Conservation (phyloP, 2,329 filamentous ascomycete genomes). For the Zelopaecilomyces penicillatus region DNA sequence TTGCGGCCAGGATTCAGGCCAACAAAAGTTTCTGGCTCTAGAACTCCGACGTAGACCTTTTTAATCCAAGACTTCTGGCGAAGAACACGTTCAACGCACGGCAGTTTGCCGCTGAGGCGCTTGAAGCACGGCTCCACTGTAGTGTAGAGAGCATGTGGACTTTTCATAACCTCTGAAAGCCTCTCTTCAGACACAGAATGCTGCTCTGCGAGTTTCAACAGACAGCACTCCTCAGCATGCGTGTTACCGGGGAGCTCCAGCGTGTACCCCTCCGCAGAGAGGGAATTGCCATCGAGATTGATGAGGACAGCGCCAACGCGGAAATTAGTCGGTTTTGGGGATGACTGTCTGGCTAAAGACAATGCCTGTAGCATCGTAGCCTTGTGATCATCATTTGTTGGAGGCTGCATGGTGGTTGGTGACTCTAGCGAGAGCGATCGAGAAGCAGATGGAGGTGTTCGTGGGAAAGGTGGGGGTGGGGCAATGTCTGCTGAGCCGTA, state of each 20-base stretch:
- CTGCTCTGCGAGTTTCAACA: slow-evolving; percentile 59
- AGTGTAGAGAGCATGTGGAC: slow-evolving; percentile 60
- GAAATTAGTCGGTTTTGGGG: slow-evolving; percentile 84
- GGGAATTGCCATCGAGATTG: slow-evolving; percentile 42
- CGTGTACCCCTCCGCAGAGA: slow-evolving; percentile 80
- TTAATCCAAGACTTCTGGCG: slow-evolving; percentile 52
- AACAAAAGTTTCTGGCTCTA: slow-evolving; percentile 87
- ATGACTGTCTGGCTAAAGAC: slow-evolving; percentile 66
- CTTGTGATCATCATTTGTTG: slow-evolving; percentile 32
- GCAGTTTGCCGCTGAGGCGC: slow-evolving; percentile 63
- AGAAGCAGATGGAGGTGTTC: not conserved
- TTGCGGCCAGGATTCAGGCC: slow-evolving; percentile 66
- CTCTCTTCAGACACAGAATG: slow-evolving; percentile 43
- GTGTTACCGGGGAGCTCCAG: slow-evolving; percentile 88
- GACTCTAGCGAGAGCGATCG: not conserved
- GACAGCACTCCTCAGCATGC: slow-evolving; percentile 89
- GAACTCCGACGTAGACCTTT: slow-evolving; percentile 78
- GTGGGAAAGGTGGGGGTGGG: not conserved
- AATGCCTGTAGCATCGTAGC: slow-evolving; percentile 62
- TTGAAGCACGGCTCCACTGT: slow-evolving; percentile 83
- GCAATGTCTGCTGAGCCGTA: slow-evolving; percentile 1
- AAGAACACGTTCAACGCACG: slow-evolving; percentile 75
- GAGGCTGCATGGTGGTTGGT: slow-evolving; percentile 14
- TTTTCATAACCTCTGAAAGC: slow-evolving; percentile 34
- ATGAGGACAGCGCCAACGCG: slow-evolving; percentile 88